These are phyloP conservation scores for Euphorbia tirucalli DNA, from an alignment of 345 rosid genomes.

Conservation along the genomic window DNA sequence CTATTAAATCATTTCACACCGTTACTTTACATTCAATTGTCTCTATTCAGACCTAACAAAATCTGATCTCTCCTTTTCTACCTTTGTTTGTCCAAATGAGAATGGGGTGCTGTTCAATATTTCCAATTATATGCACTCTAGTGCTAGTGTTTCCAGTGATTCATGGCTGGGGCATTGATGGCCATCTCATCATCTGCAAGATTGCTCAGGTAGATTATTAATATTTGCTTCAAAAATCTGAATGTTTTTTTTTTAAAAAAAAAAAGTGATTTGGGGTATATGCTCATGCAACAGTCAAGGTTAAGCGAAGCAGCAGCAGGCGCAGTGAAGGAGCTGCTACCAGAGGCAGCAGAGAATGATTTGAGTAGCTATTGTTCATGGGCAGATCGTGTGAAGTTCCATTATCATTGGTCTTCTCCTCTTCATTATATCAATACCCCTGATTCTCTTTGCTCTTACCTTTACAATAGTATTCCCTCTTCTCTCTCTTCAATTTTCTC, in stretches of 20 bases:
- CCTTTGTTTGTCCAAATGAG: background rate
- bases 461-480: conserved; percentile 39
- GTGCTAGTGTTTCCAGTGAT: conserved; percentile 22
- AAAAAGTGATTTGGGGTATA: no score
- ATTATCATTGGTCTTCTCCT: conserved; percentile 65
- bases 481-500: no score
- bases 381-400: conserved; percentile 71
- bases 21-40: no score
- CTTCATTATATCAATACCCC: conserved; percentile 80
- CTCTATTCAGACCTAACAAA: no score
- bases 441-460: conserved; percentile 54
- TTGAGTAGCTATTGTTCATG: conserved; percentile 63
- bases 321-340: conserved; percentile 59
- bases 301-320: conserved; percentile 49
- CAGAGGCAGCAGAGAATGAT: conserved; percentile 53
- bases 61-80: no score
- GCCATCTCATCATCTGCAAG: conserved; percentile 61
- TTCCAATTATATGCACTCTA: conserved; percentile 18
- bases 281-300: conserved; percentile 59
- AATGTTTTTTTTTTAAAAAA: no score
- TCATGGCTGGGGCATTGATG: conserved; percentile 68
- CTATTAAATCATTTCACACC: no score
- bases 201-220: conserved; percentile 68
- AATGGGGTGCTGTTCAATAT: conserved; percentile 10
- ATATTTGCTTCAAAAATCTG: background rate